These are phyloP conservation scores for Prunus mira DNA, from an alignment of 306 rosid species.

Conservation along the genomic window DNA sequence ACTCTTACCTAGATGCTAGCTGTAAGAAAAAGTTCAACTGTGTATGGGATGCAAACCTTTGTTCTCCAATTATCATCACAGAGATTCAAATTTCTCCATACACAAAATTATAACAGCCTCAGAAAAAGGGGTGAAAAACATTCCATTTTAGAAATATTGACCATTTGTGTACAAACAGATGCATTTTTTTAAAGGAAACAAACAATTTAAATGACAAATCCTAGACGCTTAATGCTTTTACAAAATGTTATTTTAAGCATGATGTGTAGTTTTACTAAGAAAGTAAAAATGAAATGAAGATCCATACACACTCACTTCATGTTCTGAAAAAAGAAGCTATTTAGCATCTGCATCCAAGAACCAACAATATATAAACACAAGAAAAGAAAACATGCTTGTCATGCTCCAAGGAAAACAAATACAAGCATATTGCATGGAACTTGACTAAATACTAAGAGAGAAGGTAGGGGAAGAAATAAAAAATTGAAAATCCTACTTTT, in stretches of 20 bases:
- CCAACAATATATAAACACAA: neutral
- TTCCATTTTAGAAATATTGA: neutral
- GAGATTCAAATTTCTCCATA: neutral
- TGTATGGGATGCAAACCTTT: neutral
- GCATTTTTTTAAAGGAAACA: neutral
- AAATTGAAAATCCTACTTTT: conserved; percentile 50
- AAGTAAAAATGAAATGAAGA: neutral
- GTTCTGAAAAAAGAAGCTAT: neutral
- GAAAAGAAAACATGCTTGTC: neutral
- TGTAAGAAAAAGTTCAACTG: neutral
- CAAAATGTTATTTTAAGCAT: neutral
- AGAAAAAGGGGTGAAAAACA: neutral
- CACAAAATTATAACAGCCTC: neutral
- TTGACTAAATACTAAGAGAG: neutral
- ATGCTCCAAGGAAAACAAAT: neutral
- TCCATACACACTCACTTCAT: neutral
- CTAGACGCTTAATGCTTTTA: neutral
- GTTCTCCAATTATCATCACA: neutral
- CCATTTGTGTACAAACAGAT: neutral
- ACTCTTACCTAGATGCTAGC: neutral
- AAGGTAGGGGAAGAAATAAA: neutral
- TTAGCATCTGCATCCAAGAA: neutral
- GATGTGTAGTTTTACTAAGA: neutral
- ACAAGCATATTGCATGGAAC: neutral
- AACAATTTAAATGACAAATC: neutral